These are phyloP conservation scores for Cucurbita ficifolia DNA, from an alignment of 306 rosid species.

Conservation along the genomic window DNA sequence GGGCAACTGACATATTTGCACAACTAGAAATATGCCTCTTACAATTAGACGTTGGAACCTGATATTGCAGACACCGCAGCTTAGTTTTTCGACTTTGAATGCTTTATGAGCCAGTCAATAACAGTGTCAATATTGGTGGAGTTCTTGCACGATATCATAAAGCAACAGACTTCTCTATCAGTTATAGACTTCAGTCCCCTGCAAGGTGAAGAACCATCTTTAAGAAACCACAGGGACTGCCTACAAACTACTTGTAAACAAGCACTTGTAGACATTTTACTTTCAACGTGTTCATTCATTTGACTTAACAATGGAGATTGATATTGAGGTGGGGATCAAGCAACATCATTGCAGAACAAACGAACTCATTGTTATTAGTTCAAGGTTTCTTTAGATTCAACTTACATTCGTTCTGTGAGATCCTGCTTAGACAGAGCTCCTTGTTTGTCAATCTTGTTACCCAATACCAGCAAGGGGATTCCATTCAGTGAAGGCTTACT, in stretches of 20 bases:
- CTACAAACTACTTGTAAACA: neutral
- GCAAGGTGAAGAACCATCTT: constrained; percentile 10
- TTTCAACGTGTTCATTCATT: neutral
- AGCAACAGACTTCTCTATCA: constrained; percentile 55
- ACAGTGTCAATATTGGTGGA: constrained; percentile 47
- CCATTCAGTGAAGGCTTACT: constrained; percentile 46
- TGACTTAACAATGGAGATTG: neutral
- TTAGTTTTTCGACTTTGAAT: constrained; percentile 48
- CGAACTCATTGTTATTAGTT: neutral
- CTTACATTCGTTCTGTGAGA: constrained; percentile 50
- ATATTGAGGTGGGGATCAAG: neutral
- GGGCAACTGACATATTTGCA: neutral
- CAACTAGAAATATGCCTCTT: neutral
- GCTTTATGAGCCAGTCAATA: constrained; percentile 55
- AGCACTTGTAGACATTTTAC: neutral
- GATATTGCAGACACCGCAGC: constrained; percentile 8
- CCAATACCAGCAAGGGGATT: constrained; percentile 40
- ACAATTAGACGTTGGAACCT: constrained; percentile 5
- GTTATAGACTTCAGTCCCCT: constrained; percentile 47
- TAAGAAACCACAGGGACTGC: neutral
- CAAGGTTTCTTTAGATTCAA: neutral
- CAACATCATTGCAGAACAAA: neutral
- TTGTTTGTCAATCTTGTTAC: constrained; percentile 51
- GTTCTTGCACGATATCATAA: constrained; percentile 62
- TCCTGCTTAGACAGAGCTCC: constrained; percentile 39